Evolutionary conservation across 345 rosid species (phyloP).

Genomic region (Physaria fendleri): DNA sequence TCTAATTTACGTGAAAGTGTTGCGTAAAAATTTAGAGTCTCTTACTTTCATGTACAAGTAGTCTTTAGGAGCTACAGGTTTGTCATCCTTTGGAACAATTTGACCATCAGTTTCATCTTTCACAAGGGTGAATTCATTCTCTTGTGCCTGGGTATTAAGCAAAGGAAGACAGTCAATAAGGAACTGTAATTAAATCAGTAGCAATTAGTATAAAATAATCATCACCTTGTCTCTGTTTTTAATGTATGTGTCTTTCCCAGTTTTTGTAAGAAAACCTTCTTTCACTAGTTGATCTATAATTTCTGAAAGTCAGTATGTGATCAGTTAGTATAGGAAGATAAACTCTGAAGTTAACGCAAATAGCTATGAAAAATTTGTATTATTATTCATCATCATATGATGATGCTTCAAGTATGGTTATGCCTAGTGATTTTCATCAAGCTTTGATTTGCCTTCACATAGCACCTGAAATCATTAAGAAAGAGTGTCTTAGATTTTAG

Average conservation of each 20-base stretch:
- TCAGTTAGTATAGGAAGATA: conserved; percentile 10
- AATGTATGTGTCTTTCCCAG: conserved; percentile 56
- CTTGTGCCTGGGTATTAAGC: conserved; percentile 35
- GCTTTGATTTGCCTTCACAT: conserved; percentile 59
- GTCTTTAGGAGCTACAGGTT: conserved; percentile 44
- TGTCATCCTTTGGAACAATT: conserved; percentile 28
- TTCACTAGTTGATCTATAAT: conserved; percentile 73
- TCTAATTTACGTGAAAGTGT: neutral
- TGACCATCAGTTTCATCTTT: conserved; percentile 67
- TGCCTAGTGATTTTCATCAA: conserved; percentile 8
- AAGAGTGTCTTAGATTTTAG: neutral
- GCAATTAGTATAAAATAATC: neutral
- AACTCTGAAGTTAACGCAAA: neutral
- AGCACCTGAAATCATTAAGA: conserved; percentile 50
- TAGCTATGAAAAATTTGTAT: neutral
- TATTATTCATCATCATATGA: neutral
- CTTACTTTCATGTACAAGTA: conserved; percentile 74
- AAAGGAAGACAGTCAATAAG: neutral
- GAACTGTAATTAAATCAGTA: neutral
- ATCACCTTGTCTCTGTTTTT: conserved; percentile 56
- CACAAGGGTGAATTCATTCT: conserved; percentile 51
- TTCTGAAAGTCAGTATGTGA: conserved; percentile 43
- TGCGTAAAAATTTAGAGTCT: neutral
- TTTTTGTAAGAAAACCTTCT: conserved; percentile 54
- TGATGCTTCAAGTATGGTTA: neutral